Evolutionary conservation across 495 filamentous ascomycete species (phyloP).

Genomic region (Tricharina praecox): DNA sequence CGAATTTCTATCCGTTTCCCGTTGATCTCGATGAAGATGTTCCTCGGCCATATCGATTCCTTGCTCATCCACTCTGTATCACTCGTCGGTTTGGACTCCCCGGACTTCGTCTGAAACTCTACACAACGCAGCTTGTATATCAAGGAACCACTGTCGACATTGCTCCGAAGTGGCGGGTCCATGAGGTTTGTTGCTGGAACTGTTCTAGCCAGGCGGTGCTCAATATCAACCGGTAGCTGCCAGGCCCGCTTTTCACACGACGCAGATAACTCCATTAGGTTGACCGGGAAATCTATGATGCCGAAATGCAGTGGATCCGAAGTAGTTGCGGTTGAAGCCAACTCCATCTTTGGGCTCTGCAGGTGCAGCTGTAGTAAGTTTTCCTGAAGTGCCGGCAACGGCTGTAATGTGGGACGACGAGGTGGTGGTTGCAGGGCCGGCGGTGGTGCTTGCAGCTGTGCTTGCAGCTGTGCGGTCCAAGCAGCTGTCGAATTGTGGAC

Average conservation of each 20-base stretch:
- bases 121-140: slow-evolving; percentile 22
- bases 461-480: no score
- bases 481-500: no score
- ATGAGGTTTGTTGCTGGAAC: slow-evolving; percentile 9
- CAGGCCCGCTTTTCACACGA: not conserved
- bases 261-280: not conserved
- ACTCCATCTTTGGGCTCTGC: not conserved
- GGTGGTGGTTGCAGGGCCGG: not conserved
- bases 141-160: slow-evolving; percentile 14
- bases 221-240: not conserved
- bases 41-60: slow-evolving; percentile 54
- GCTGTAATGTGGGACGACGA: not conserved
- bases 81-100: not conserved
- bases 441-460: no score
- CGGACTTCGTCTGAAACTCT: slow-evolving; percentile 6
- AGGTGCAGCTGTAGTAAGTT: not conserved
- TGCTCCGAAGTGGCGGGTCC: slow-evolving; percentile 15
- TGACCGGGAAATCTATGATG: not conserved
- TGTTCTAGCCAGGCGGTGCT: not conserved
- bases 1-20: slow-evolving; percentile 37
- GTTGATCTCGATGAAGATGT: slow-evolving; percentile 57
- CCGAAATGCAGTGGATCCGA: not conserved
- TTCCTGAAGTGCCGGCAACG: not conserved
- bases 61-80: slow-evolving; percentile 41
- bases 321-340: not conserved